Conservation (phyloP, 2,329 filamentous ascomycete species). For the Stenocarpella maydis region DNA sequence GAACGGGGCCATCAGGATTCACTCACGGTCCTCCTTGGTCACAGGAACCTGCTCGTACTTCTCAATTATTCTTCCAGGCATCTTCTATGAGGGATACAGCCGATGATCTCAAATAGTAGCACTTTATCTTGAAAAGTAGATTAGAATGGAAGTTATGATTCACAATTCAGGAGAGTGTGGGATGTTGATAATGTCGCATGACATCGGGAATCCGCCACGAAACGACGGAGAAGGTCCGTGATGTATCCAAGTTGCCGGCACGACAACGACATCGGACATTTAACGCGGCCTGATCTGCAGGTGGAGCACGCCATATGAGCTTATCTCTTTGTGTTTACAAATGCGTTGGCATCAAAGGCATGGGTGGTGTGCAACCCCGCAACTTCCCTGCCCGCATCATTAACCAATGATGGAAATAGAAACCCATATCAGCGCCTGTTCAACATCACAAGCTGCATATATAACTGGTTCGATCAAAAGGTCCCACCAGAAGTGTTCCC, state of each 20-base stretch:
- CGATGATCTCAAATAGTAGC: neutral
- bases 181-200: neutral
- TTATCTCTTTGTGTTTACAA: conserved; percentile 24
- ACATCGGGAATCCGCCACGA: neutral
- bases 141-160: neutral
- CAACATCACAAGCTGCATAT: neutral
- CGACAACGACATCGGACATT: conserved; percentile 1
- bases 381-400: neutral
- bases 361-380: neutral
- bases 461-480: neutral
- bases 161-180: neutral
- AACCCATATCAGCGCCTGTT: neutral
- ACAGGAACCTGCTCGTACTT: conserved; percentile 43
- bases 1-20: conserved; percentile 7
- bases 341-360: neutral
- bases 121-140: neutral
- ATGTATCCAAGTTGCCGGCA: neutral
- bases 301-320: conserved; percentile 17
- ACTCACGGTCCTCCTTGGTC: conserved; percentile 41
- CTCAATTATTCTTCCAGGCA: conserved; percentile 42
- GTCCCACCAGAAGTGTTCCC: neutral
- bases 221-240: neutral
- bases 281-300: neutral
- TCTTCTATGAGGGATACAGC: conserved; percentile 27
- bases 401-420: neutral